A percentile compares a stretch with the other conserved stretches of the same genome.
These are phyloP conservation scores for Aspergillus felis DNA, from an alignment of 2,329 filamentous ascomycete species.

Conservation along the genomic window DNA sequence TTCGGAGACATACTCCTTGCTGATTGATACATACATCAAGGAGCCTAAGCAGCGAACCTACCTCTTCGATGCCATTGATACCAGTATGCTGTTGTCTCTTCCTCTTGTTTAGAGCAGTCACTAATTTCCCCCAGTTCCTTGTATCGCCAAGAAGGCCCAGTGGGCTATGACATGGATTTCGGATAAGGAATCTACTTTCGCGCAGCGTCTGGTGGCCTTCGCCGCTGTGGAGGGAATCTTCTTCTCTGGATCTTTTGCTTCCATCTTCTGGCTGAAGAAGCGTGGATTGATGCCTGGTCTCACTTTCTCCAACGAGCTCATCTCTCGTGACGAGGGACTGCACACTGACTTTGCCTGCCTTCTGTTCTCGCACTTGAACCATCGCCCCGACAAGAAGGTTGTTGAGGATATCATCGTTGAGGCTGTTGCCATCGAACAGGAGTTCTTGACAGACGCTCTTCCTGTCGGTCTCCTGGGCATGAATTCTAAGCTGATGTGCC, in stretches of 20 bases:
- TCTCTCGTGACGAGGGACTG: conserved; percentile 98
- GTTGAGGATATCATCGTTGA: conserved; percentile 89
- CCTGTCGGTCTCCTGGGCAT: conserved; percentile 92
- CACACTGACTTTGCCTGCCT: conserved; percentile 99
- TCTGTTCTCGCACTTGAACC: conserved; percentile 93
- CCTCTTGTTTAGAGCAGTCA: conserved; percentile 5
- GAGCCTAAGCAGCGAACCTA: conserved; percentile 90
- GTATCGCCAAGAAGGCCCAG: conserved; percentile 97
- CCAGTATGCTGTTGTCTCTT: conserved; percentile 58
- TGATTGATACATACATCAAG: conserved; percentile 99
- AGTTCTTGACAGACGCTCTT: conserved; percentile 94
- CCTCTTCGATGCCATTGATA: conserved; percentile 98
- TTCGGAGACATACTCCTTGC: conserved; percentile 97
- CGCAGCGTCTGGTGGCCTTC: conserved; percentile 91
- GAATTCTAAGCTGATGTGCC: conserved; percentile 97
- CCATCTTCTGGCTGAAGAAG: conserved; percentile 99
- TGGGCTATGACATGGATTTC: conserved; percentile 96
- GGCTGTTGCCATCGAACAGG: conserved; percentile 90
- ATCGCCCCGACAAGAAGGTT: conserved; percentile 77
- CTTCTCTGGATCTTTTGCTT: conserved; percentile 97
- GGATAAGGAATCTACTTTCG: conserved; percentile 90
- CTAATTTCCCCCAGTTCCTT: conserved; percentile 63
- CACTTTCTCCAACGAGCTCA: conserved; percentile 99
- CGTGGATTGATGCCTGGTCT: conserved; percentile 97
- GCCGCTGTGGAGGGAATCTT: conserved; percentile 99